Conservation (phyloP, 805 yeast genomes). For the Peterozyma xylosa region DNA sequence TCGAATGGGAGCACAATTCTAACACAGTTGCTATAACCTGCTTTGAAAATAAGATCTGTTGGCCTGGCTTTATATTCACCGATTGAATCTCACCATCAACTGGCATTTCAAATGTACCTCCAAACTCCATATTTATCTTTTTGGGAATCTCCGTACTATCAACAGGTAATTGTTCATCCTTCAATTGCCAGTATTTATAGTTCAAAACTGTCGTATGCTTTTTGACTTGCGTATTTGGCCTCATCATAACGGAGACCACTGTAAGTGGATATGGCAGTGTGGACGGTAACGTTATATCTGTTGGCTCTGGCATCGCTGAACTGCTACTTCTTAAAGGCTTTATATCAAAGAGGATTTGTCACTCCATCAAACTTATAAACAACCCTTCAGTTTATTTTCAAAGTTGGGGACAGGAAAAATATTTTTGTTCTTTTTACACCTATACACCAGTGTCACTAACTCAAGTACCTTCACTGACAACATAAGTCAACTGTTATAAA, state of each 20-base stretch:
- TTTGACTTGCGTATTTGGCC: slow-evolving; percentile 35
- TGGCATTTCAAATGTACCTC: slow-evolving; percentile 79
- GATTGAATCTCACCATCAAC: slow-evolving; percentile 58
- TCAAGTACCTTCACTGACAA: too few species aligned
- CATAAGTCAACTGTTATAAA: too few species aligned
- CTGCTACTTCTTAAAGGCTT: too few species aligned
- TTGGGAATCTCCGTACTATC: slow-evolving; percentile 19
- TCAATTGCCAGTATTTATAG: slow-evolving; percentile 63
- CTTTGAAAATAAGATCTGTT: slow-evolving; percentile 44
- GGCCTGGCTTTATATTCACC: slow-evolving; percentile 47
- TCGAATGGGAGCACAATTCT: slow-evolving; percentile 88
- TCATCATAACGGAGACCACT: slow-evolving; percentile 39
- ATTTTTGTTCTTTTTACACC: too few species aligned
- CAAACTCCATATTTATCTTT: slow-evolving; percentile 49
- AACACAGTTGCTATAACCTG: slow-evolving; percentile 43
- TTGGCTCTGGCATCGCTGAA: slow-evolving; percentile 12
- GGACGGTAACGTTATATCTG: slow-evolving; percentile 49
- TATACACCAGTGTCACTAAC: too few species aligned
- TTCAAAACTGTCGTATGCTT: slow-evolving; percentile 49
- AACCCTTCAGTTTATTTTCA: too few species aligned
- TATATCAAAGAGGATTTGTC: too few species aligned
- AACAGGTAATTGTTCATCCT: slow-evolving; percentile 34
- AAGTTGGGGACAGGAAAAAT: too few species aligned
- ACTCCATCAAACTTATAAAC: too few species aligned
- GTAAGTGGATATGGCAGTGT: slow-evolving; percentile 65